A percentile compares a stretch with the other conserved stretches of the same genome.
Conservation (phyloP, 116 monocot species). For the Trichopus zeylanicus region DNA sequence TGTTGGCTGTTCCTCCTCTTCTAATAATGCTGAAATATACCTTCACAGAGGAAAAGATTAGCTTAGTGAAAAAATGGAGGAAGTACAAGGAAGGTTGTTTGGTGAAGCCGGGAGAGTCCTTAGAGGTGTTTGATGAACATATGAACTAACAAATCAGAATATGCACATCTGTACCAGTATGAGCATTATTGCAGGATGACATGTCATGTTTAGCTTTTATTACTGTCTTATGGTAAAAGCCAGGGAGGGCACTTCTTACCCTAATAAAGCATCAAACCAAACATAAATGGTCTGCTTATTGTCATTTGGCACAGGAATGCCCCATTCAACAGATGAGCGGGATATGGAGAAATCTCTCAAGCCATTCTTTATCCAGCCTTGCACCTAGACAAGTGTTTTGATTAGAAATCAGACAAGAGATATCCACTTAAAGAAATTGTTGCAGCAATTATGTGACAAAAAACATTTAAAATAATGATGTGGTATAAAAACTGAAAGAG, state of each 20-base stretch:
- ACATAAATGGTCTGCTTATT: slow-evolving; percentile 92
- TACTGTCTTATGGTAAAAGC: not conserved
- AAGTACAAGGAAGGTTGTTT: no score
- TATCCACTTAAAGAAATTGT: not conserved
- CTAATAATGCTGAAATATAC: slow-evolving; percentile 85
- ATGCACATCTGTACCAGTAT: no score
- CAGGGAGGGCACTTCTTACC: slow-evolving; percentile 41
- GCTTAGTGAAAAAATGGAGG: not conserved
- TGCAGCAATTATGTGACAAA: not conserved
- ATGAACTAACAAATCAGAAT: no score
- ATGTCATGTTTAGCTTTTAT: not conserved
- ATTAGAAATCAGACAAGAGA: slow-evolving; percentile 2
- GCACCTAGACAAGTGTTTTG: slow-evolving; percentile 52
- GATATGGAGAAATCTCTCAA: slow-evolving; percentile 94
- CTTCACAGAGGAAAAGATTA: slow-evolving; percentile 18
- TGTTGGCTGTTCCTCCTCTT: slow-evolving; percentile 53
- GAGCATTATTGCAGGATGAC: no score
- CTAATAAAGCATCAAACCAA: slow-evolving; percentile 99
- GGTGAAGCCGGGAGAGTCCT: no score
- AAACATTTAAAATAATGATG: no score
- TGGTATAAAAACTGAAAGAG: no score
- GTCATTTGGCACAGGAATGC: slow-evolving; percentile 92
- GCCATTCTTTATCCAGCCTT: slow-evolving; percentile 89
- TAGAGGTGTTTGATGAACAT: no score
- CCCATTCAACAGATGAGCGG: slow-evolving; percentile 92